Conservation (phyloP, 164 flowering plant species). For the Vitis rotundifolia region DNA sequence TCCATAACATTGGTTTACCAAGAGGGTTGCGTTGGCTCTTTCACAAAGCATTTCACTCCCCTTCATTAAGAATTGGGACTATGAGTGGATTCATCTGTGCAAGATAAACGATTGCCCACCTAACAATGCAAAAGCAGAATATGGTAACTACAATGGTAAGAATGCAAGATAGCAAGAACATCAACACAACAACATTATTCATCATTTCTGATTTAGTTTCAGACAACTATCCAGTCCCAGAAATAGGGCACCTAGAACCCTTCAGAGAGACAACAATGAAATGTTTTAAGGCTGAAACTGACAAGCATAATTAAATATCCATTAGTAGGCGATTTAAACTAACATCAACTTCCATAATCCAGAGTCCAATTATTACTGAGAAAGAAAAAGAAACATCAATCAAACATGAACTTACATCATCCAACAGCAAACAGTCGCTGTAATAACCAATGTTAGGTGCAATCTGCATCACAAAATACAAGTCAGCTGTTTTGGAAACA, state of each 20-base stretch:
- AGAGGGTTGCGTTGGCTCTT: no score
- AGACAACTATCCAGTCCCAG: background rate
- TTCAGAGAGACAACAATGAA: no score
- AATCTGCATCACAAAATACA: slow-evolving; percentile 51
- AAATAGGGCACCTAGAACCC: no score
- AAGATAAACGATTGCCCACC: slow-evolving; percentile 55
- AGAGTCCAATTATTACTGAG: background rate
- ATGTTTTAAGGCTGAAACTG: background rate
- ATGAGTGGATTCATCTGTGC: slow-evolving; percentile 65
- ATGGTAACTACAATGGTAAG: background rate
- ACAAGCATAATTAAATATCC: background rate
- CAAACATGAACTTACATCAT: slow-evolving; percentile 1
- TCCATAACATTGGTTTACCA: slow-evolving; percentile 8
- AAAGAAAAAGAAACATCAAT: background rate
- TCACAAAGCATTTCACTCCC: slow-evolving; percentile 33
- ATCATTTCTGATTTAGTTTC: no score
- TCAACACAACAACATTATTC: background rate
- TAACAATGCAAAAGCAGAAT: slow-evolving; percentile 8
- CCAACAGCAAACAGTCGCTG: slow-evolving; percentile 90
- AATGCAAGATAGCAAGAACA: background rate
- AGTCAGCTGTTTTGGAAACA: background rate
- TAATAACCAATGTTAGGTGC: slow-evolving; percentile 74
- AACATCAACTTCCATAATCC: background rate
- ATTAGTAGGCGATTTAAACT: background rate
- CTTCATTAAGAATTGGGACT: slow-evolving; percentile 56